Evolutionary conservation across 768 basidiomycete genomes (phyloP).

Genomic region (Termitomyces sp.): DNA sequence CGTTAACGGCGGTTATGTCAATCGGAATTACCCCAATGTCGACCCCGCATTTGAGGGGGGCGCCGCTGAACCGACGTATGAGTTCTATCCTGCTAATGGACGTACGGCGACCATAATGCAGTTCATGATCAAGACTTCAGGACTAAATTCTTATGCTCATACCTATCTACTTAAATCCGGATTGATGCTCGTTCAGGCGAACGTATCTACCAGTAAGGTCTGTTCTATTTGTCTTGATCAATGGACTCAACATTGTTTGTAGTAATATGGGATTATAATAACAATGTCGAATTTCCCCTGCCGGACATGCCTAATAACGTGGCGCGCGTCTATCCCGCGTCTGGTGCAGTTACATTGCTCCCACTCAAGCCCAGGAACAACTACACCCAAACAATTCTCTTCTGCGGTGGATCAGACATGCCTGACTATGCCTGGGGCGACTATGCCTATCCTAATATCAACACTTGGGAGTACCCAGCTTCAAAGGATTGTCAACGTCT

Average conservation of each 20-base stretch:
- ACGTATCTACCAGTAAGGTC: constrained; percentile 64
- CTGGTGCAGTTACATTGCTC: constrained; percentile 83
- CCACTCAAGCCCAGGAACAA: constrained; percentile 87
- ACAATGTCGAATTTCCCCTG: constrained; percentile 55
- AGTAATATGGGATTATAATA: constrained; percentile 47
- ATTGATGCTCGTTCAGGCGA: constrained; percentile 77
- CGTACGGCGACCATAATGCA: constrained; percentile 45
- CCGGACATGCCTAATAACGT: constrained; percentile 72
- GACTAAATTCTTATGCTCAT: constrained; percentile 74
- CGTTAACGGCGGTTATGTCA: constrained; percentile 72
- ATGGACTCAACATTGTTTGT: too few species aligned
- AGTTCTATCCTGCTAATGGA: constrained; percentile 70
- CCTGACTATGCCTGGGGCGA: constrained; percentile 68
- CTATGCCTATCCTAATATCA: constrained; percentile 63
- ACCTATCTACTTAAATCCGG: constrained; percentile 72
- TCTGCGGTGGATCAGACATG: constrained; percentile 88
- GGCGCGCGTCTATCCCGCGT: constrained; percentile 83
- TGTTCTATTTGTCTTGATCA: neutral
- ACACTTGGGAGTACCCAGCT: constrained; percentile 69
- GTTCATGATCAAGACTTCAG: constrained; percentile 74
- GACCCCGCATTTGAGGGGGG: constrained; percentile 62
- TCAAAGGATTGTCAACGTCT: constrained; percentile 76
- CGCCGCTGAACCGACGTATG: constrained; percentile 76
- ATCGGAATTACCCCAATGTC: constrained; percentile 63
- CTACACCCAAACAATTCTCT: constrained; percentile 78